Percentiles rank a stretch among this genome's conserved stretches.
Evolutionary conservation across 768 basidiomycete species (phyloP).

Genomic region (Gloeopeniophorella convolvens): DNA sequence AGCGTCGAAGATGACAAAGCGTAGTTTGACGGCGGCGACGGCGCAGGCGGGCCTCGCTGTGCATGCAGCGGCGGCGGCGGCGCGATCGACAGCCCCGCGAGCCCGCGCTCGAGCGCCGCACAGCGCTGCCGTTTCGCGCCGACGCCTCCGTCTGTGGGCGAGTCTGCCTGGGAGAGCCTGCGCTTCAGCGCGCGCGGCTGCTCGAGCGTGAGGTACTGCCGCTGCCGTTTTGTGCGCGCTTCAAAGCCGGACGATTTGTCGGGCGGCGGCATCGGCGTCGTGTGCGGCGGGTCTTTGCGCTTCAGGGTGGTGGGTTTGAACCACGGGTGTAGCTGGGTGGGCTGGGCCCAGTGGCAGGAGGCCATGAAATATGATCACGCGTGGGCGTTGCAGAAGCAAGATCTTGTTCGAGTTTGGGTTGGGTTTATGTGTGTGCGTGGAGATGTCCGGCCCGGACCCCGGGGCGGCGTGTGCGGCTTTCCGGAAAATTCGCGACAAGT

Average conservation of each 20-base stretch:
- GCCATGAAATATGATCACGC: slow-evolving; percentile 25
- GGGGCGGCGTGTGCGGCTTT: neutral
- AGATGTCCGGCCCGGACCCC: neutral
- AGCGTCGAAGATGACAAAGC: neutral
- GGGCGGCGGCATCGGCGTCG: too few relatives aligned
- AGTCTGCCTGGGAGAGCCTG: slow-evolving; percentile 9
- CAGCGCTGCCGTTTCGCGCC: slow-evolving; percentile 15
- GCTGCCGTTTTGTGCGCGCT: slow-evolving; percentile 7
- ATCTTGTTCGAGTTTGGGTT: neutral
- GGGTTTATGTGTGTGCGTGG: neutral
- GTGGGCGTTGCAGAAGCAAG: neutral
- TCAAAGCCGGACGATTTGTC: slow-evolving; percentile 3
- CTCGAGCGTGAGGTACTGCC: neutral
- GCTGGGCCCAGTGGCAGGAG: slow-evolving; percentile 28
- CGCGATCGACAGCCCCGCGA: slow-evolving; percentile 9
- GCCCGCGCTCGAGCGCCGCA: slow-evolving; percentile 11
- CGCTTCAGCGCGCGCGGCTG: slow-evolving; percentile 7
- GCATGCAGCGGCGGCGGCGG: too few relatives aligned
- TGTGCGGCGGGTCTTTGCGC: slow-evolving; percentile 32
- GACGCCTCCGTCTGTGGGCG: neutral
- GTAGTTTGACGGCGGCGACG: neutral
- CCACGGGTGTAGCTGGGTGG: slow-evolving; percentile 40
- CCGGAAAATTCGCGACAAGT: neutral
- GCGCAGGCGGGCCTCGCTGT: too few relatives aligned
- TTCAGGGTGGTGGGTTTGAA: slow-evolving; percentile 35